Evolutionary conservation across 768 basidiomycete species (phyloP).

Genomic region (Candolleomyces eurysporus): DNA sequence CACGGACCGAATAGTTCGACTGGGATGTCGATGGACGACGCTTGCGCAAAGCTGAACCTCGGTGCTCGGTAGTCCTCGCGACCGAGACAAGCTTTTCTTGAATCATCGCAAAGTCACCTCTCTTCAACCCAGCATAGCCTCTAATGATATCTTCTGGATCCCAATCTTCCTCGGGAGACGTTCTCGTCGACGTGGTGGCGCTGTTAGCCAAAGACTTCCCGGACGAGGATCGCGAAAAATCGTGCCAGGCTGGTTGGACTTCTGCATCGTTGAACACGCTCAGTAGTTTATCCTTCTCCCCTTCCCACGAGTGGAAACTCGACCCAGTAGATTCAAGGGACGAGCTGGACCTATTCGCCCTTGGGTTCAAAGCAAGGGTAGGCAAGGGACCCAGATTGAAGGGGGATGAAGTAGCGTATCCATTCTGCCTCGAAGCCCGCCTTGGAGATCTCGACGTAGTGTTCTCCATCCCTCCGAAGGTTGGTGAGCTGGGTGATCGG

Average conservation of each 20-base stretch:
- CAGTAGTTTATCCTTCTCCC: conserved; percentile 52
- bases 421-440: conserved; percentile 54
- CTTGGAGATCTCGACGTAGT: conserved; percentile 3
- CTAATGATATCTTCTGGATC: conserved; percentile 68
- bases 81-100: conserved; percentile 75
- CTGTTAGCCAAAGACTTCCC: conserved; percentile 42
- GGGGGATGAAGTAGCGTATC: conserved; percentile 41
- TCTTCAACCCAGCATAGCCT: conserved; percentile 65
- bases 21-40: conserved; percentile 83
- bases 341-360: conserved; percentile 73
- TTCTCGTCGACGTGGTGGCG: conserved; percentile 12
- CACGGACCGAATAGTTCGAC: conserved; percentile 64
- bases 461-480: conserved; percentile 41
- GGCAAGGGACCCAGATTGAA: conserved; percentile 51
- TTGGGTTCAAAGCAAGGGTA: conserved; percentile 64
- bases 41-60: conserved; percentile 56
- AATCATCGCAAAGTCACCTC: conserved; percentile 65
- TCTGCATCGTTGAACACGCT: conserved; percentile 55
- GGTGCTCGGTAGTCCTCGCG: conserved; percentile 49
- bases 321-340: conserved; percentile 81
- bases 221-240: conserved; percentile 35
- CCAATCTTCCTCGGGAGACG: conserved; percentile 50
- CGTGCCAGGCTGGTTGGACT: conserved; percentile 62
- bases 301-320: conserved; percentile 83
- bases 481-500: conserved; percentile 54